phyloP scores from a whole-genome alignment of 2,329 filamentous ascomycete species.

The Thermomyces lanuginosus region DNA sequence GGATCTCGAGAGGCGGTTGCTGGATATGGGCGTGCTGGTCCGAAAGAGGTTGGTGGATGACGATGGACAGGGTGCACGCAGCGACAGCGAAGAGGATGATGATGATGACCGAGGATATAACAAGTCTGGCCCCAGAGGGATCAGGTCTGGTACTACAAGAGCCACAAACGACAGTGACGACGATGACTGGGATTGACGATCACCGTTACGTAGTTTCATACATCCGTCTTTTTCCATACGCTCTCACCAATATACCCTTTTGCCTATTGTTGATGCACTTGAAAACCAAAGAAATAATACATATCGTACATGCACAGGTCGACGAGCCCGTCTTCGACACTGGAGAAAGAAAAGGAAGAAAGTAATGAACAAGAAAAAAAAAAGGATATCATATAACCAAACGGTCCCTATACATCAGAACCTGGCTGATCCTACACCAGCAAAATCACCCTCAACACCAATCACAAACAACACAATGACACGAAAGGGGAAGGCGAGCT shows the following conservation, averaged over 20 bases:
- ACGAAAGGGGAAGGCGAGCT: conserved; percentile 2
- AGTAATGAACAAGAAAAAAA: conserved; percentile 3
- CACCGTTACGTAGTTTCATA: not conserved
- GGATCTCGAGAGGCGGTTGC: conserved; percentile 27
- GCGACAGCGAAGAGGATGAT: conserved; percentile 11
- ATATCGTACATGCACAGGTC: too few relatives aligned
- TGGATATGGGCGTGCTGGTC: conserved; percentile 23
- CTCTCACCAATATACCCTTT: too few relatives aligned
- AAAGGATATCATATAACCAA: conserved; percentile 1
- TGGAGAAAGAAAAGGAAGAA: conserved; percentile 7
- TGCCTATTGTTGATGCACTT: too few relatives aligned
- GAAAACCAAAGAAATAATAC: too few relatives aligned
- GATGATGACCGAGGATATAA: conserved; percentile 6
- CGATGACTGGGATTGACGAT: conserved; percentile 32
- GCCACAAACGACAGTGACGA: conserved; percentile 16
- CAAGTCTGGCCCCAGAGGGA: conserved; percentile 7
- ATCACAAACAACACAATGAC: conserved; percentile 1
- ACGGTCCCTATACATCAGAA: conserved; percentile 3
- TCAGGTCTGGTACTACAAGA: conserved; percentile 17
- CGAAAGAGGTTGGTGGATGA: conserved; percentile 19
- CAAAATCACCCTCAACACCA: not conserved
- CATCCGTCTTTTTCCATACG: too few relatives aligned
- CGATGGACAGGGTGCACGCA: conserved; percentile 8
- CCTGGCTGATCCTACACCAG: too few relatives aligned
- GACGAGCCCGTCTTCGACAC: too few relatives aligned